These are phyloP conservation scores for Euphorbia tirucalli DNA, from an alignment of 345 rosid species.

Conservation along the genomic window DNA sequence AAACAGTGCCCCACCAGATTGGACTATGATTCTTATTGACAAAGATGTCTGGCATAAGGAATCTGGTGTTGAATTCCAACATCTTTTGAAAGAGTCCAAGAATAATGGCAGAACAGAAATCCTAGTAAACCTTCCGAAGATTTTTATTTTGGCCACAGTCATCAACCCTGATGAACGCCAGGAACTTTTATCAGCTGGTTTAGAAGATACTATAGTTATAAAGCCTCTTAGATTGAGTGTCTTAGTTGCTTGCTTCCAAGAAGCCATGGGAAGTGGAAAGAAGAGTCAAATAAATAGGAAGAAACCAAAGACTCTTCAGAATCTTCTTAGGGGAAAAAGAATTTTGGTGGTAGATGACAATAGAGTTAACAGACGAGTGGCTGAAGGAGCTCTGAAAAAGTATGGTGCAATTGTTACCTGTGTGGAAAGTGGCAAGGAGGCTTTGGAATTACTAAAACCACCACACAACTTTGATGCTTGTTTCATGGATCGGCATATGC, in stretches of 20 bases:
- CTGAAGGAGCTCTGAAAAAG: slow-evolving; percentile 80
- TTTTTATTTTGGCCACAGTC: slow-evolving; percentile 54
- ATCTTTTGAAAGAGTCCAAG: slow-evolving; percentile 31
- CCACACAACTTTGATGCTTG: slow-evolving; percentile 87
- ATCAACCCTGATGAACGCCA: slow-evolving; percentile 36
- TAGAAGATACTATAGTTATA: slow-evolving; percentile 52
- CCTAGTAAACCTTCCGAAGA: slow-evolving; percentile 35
- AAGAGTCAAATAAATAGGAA: slow-evolving; percentile 44
- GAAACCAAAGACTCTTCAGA: slow-evolving; percentile 47
- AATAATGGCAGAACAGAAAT: slow-evolving; percentile 28
- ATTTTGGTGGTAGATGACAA: slow-evolving; percentile 95
- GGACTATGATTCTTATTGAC: slow-evolving; percentile 63
- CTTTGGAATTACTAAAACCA: slow-evolving; percentile 63
- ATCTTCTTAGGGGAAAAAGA: slow-evolving; percentile 52
- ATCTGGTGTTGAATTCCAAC: slow-evolving; percentile 31
- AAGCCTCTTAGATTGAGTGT: slow-evolving; percentile 76
- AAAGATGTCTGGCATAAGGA: slow-evolving; percentile 70
- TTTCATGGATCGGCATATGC: slow-evolving; percentile 98
- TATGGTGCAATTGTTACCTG: slow-evolving; percentile 81
- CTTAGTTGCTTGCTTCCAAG: slow-evolving; percentile 67
- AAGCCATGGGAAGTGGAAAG: slow-evolving; percentile 56
- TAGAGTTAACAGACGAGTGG: slow-evolving; percentile 81
- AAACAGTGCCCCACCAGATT: slow-evolving; percentile 40
- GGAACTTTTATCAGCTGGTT: slow-evolving; percentile 53
- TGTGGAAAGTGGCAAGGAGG: slow-evolving; percentile 73